Evolutionary conservation across 805 yeast species (phyloP), one percentile per base, ranked within the genome.

Genomic region (Starmerella geochares): DNA sequence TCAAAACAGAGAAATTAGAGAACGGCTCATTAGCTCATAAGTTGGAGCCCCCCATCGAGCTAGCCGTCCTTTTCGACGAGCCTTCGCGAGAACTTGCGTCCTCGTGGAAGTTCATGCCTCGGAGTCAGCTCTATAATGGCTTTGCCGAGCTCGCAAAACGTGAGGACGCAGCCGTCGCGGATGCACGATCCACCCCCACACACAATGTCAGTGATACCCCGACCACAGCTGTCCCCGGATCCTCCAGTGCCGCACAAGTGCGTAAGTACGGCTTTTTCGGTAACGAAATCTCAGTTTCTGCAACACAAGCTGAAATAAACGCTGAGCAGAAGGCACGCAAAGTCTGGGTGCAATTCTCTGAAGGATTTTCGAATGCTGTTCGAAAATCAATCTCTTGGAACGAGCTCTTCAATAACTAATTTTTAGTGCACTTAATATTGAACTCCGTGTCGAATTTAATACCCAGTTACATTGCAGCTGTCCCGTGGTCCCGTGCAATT

Each of bases 301-400:
- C 43, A 1, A 52, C 58, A 8, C 49, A 52, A 13, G 37, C 31
- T 17, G 47, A 43, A 13, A 31, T 28, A 8, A 24, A 13, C 8
- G 41, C 42, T 2, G 51, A 35, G 1, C 27, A 17, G 13, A 27
- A 48, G 19, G 47, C 52, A 14, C 54, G 50, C 11, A 52, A 59
- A 58, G 72, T 79, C 41, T 87, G 96, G 96, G 84, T 87, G n/a
- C 86, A 83, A 61, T 86, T 81, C 62, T 83, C 83, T 55, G 96
- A 87, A 66, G 96, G 96, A 0, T 87, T 82, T 60, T 83, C 94
- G 4, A 83, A 86, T 64, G 96, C 96, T 0, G 96, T 87, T 2
- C 68, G 94, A 29, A 86, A 85, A 60, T 83, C 81, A 48, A 78
- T 87, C 21, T 76, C 80, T 19, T 88, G 95, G 95, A 63, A 68